Evolutionary conservation across 495 filamentous ascomycete genomes (phyloP).

Genomic region (Pseudoneurospora amorphoporcata): DNA sequence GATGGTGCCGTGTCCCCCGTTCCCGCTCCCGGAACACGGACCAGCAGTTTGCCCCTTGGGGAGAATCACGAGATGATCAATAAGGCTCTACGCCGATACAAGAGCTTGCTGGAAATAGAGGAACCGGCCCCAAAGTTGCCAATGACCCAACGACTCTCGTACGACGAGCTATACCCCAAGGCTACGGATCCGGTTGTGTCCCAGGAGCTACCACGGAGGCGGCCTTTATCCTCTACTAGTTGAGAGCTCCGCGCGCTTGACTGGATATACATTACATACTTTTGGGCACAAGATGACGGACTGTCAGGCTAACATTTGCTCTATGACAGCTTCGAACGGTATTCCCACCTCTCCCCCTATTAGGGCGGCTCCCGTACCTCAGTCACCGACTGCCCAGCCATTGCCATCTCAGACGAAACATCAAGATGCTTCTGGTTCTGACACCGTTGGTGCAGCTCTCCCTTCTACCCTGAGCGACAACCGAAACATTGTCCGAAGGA

Average conservation of each 20-base stretch:
- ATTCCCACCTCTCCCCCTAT: slow-evolving; percentile 19
- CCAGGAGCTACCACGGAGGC: slow-evolving; percentile 3
- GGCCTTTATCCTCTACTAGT: slow-evolving; percentile 18
- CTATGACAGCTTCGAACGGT: slow-evolving; percentile 40
- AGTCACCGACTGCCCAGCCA: slow-evolving; percentile 45
- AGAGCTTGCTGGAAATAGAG: slow-evolving; percentile 42
- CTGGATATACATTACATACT: neutral
- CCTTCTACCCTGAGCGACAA: slow-evolving; percentile 65
- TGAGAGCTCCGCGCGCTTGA: slow-evolving; percentile 19
- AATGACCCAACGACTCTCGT: slow-evolving; percentile 33
- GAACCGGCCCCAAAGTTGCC: slow-evolving; percentile 32
- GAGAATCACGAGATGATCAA: slow-evolving; percentile 22
- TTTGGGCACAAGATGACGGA: neutral
- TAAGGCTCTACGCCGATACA: slow-evolving; percentile 27
- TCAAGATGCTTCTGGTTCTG: slow-evolving; percentile 61
- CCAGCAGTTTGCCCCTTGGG: slow-evolving; percentile 24
- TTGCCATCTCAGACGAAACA: slow-evolving; percentile 29
- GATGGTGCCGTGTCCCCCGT: slow-evolving; percentile 14
- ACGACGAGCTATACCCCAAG: slow-evolving; percentile 36
- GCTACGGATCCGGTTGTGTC: slow-evolving; percentile 8
- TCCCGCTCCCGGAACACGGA: slow-evolving; percentile 17
- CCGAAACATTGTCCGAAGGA: slow-evolving; percentile 96
- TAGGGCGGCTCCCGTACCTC: slow-evolving; percentile 22
- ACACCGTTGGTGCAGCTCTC: slow-evolving; percentile 63
- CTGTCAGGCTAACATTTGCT: slow-evolving; percentile 18